Evolutionary conservation across 768 basidiomycete genomes (phyloP), one percentile per base, ranked within the genome.

Genomic region (Russula ochroleuca): DNA sequence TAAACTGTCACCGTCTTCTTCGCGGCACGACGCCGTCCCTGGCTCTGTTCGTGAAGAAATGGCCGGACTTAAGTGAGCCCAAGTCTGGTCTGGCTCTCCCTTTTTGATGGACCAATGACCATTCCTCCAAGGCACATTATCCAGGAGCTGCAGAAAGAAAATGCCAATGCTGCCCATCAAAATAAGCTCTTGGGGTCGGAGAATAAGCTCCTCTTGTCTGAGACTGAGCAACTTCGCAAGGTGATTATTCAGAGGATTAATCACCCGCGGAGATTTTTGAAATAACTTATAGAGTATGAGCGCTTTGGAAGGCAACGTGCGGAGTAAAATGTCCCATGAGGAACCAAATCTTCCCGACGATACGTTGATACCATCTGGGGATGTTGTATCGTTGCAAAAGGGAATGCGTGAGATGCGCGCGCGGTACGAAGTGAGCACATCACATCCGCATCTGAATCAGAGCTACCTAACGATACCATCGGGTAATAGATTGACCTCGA

Each of bases 131-230:
- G 90, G 74, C 87, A 92, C 70, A 92, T 97, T 69, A 85, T 97
- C 23, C 88, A 92, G 71, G 90, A 94, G 69, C 78, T 97, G 45
- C 90, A 91, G 70, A 88, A 89, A 69, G 94, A 97, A 74, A 90
- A 85, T 69, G 71, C 83, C 3, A 75, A 79, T 28, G 72, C 81
- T 1, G 74, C 80, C 8, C 87, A 91, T 64, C 82, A 82, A 64
- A 85, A 84, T 72, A 85, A 87, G 69, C 72, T 86, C n/a, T 72
- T 94, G 48, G 85, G 87, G 72, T 83, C 86, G 13, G 92, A 93
- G 75, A 93, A 94, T 70, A 81, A 81, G 67, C 74, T 86, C 14
- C 77, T 94, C 41, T 70, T 81, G 31, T 79, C 85, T 13, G 88
- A 91, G 70, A 79, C 80, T 2, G 83, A 86, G 62, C 87, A 89